phyloP scores from a whole-genome alignment of 1,139 yeast species.

The Yamadazyma pseudoaaseri region DNA sequence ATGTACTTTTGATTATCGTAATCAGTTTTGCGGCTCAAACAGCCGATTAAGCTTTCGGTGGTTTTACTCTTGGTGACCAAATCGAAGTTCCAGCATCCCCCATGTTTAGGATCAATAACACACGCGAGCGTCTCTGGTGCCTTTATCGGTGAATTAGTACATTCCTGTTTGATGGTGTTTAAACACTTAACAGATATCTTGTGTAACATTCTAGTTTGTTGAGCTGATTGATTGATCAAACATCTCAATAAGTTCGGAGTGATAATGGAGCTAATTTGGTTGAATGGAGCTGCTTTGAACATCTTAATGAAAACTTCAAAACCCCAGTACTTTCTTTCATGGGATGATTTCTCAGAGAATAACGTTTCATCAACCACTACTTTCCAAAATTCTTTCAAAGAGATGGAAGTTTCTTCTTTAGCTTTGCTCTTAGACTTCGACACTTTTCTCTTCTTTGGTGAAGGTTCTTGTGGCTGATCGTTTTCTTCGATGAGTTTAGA shows the following conservation, averaged over 20 bases:
- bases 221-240: conserved; percentile 74
- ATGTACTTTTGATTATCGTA: conserved; percentile 7
- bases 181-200: conserved; percentile 61
- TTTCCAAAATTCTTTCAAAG: conserved; percentile 76
- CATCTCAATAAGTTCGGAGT: conserved; percentile 74
- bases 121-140: conserved; percentile 49
- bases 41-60: conserved; percentile 49
- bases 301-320: conserved; percentile 65
- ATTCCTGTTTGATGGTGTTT: conserved; percentile 37
- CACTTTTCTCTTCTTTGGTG: conserved; percentile 24
- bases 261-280: conserved; percentile 35
- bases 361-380: conserved; percentile 75
- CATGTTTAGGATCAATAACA: conserved; percentile 48
- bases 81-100: conserved; percentile 76
- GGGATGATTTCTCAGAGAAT: conserved; percentile 73
- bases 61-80: conserved; percentile 73
- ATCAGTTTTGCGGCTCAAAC: conserved; percentile 21
- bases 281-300: conserved; percentile 26
- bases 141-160: conserved; percentile 38
- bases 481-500: conserved; percentile 18
- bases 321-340: conserved; percentile 87
- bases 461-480: conserved; percentile 15
- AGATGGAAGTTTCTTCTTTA: conserved; percentile 23
- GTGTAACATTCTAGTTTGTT: conserved; percentile 62
- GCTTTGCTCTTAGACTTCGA: conserved; percentile 31